Conservation (phyloP, 2,329 filamentous ascomycete genomes). For the Paraphaeosphaeria minitans region DNA sequence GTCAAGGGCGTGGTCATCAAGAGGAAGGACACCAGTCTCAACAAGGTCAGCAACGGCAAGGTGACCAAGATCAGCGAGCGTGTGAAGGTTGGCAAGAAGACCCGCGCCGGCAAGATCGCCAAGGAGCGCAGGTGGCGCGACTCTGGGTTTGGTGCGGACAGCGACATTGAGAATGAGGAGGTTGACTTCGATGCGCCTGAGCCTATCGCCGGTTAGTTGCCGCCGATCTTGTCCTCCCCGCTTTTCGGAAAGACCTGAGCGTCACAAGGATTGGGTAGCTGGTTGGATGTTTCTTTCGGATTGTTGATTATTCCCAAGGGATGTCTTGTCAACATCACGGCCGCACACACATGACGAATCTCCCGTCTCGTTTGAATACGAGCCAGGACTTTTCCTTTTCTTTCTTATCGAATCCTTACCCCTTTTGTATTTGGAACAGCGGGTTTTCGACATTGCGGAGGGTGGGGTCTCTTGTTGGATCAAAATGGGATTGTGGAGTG, state of each 20-base stretch:
- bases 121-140: constrained; percentile 35
- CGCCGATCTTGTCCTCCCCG: background rate
- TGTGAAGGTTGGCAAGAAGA: constrained; percentile 41
- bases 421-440: background rate
- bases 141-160: constrained; percentile 40
- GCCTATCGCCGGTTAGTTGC: constrained; percentile 2
- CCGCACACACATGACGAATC: background rate
- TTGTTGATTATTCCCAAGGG: background rate
- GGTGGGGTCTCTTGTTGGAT: background rate
- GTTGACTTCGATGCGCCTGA: constrained; percentile 14
- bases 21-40: constrained; percentile 30
- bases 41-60: constrained; percentile 36
- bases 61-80: constrained; percentile 39
- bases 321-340: background rate
- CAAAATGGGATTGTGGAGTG: background rate
- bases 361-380: background rate
- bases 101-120: constrained; percentile 24
- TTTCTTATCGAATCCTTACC: background rate
- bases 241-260: background rate
- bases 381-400: background rate
- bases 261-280: background rate
- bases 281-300: background rate
- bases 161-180: constrained; percentile 25
- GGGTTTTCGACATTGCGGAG: background rate
- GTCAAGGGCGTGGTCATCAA: constrained; percentile 39